These are phyloP conservation scores for Bidens hawaiensis DNA, from an alignment of 140 eudicot species.

Conservation along the genomic window DNA sequence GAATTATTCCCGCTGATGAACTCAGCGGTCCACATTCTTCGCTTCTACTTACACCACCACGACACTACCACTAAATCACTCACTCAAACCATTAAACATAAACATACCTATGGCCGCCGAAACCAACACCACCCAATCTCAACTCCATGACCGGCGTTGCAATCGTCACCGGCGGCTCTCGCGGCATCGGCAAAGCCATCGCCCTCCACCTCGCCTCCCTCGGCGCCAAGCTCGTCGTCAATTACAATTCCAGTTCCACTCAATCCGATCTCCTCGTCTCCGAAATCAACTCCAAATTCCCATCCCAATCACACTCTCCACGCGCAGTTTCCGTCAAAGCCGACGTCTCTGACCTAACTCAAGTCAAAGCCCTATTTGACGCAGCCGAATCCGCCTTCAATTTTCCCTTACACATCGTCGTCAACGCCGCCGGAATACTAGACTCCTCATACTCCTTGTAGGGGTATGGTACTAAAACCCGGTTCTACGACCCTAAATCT, in stretches of 20 bases:
- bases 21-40: background rate
- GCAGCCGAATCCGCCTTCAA: conserved; percentile 47
- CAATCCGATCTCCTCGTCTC: conserved; percentile 34
- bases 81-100: background rate
- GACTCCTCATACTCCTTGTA: conserved; percentile 43
- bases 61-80: background rate
- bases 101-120: conserved; percentile 24
- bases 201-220: conserved; percentile 66
- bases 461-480: too few relatives aligned
- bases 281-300: conserved; percentile 29
- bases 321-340: conserved; percentile 42
- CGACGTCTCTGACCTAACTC: conserved; percentile 59
- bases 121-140: conserved; percentile 8
- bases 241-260: background rate
- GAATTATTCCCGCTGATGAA: too few relatives aligned
- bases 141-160: conserved; percentile 51
- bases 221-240: conserved; percentile 65
- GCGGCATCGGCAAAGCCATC: conserved; percentile 77
- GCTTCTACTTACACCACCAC: background rate
- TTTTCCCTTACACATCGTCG: conserved; percentile 44
- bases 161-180: conserved; percentile 74
- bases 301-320: background rate
- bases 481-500: too few relatives aligned
- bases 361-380: conserved; percentile 58
- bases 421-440: conserved; percentile 57